A percentile compares a stretch with the other conserved stretches of the same genome.
Evolutionary conservation across 2,329 filamentous ascomycete genomes (phyloP).

Genomic region (Claviceps arundinis): DNA sequence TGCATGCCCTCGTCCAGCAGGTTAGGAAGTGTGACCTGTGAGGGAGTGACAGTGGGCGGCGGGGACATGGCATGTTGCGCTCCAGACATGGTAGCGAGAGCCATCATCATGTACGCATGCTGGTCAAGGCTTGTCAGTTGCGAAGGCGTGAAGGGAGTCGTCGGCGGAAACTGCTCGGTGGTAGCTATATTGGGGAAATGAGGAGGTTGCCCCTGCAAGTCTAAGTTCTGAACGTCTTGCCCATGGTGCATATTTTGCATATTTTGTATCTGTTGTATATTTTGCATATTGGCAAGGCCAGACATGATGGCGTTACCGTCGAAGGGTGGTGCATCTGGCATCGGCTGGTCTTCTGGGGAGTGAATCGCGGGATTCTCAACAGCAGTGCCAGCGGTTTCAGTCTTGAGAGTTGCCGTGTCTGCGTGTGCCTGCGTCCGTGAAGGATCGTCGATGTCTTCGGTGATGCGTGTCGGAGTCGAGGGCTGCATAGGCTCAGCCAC

Average conservation of each 20-base stretch:
- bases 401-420: not conserved
- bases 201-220: not conserved
- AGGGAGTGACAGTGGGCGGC: slow-evolving; percentile 31
- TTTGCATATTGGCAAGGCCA: not conserved
- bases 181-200: slow-evolving; percentile 6
- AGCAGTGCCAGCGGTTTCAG: not conserved
- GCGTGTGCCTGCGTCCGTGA: not conserved
- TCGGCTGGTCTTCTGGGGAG: slow-evolving; percentile 7
- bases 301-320: slow-evolving; percentile 1
- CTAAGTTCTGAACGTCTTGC: too few species aligned
- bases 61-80: slow-evolving; percentile 25
- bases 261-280: not conserved
- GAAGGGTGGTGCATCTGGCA: slow-evolving; percentile 7
- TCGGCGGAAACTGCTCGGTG: slow-evolving; percentile 16
- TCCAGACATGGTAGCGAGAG: slow-evolving; percentile 26
- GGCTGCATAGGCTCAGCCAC: slow-evolving; percentile 3
- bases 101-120: slow-evolving; percentile 33
- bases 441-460: not conserved
- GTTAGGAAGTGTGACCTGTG: slow-evolving; percentile 31
- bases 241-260: too few species aligned
- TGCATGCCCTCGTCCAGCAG: slow-evolving; percentile 18
- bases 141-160: slow-evolving; percentile 21
- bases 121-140: slow-evolving; percentile 21
- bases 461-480: slow-evolving; percentile 5
- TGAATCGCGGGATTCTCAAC: not conserved